These are phyloP conservation scores for Scheffersomyces segobiensis DNA, from an alignment of 1,139 yeast genomes.

Conservation along the genomic window DNA sequence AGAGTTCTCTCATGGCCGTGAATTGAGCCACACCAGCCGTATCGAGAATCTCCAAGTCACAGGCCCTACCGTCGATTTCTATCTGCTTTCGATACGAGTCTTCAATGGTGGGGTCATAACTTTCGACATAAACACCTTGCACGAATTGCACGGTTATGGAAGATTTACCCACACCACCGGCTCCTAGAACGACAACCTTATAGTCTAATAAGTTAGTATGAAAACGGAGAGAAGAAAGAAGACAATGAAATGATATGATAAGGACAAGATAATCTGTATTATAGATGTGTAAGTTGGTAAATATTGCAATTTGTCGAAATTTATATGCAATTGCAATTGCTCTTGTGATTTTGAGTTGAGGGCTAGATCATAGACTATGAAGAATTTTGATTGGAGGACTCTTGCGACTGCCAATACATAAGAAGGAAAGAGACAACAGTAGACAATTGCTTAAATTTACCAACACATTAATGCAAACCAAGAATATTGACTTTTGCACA, in stretches of 20 bases:
- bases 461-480: not conserved
- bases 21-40: constrained; percentile 57
- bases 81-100: constrained; percentile 90
- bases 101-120: constrained; percentile 49
- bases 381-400: not conserved
- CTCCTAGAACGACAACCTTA: constrained; percentile 52
- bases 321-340: not conserved
- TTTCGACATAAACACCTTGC: constrained; percentile 52
- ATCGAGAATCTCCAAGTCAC: constrained; percentile 69
- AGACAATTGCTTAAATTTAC: not conserved
- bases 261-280: not conserved
- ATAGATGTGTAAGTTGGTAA: not conserved
- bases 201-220: constrained; percentile 21
- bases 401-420: not conserved
- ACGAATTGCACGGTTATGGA: constrained; percentile 54
- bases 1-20: constrained; percentile 64
- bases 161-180: constrained; percentile 56
- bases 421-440: not conserved
- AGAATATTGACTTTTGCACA: not conserved
- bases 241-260: not conserved
- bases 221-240: not conserved
- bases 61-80: constrained; percentile 88
- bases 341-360: not conserved
- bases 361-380: too few relatives aligned
- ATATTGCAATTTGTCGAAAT: not conserved